Evolutionary conservation across 306 rosid species (phyloP).

Genomic region (Mimosa bimucronata): DNA sequence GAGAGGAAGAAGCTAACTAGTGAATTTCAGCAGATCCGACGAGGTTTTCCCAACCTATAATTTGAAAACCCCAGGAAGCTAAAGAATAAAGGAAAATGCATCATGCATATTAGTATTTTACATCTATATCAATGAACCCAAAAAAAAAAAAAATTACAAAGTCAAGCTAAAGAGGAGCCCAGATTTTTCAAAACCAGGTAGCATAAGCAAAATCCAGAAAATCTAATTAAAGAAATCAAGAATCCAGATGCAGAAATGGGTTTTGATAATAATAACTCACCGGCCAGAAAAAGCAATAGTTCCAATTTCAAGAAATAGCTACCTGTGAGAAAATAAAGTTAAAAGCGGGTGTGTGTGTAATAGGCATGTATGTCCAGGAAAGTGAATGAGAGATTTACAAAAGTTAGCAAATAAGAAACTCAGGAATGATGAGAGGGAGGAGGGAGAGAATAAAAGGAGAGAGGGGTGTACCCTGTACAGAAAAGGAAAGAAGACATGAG

Average conservation of each 20-base stretch:
- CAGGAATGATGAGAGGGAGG: conserved; percentile 26
- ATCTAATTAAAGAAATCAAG: background rate
- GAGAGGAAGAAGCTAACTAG: background rate
- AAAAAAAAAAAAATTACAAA: background rate
- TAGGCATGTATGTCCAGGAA: background rate
- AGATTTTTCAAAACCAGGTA: background rate
- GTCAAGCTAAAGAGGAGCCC: background rate
- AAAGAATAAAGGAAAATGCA: conserved; percentile 24
- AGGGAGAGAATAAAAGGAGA: background rate
- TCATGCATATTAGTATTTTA: conserved; percentile 9
- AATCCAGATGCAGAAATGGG: background rate
- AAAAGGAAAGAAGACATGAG: conserved; percentile 24
- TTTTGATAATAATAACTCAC: conserved; percentile 3
- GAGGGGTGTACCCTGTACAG: background rate
- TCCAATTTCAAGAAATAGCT: background rate
- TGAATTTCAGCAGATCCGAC: conserved; percentile 30
- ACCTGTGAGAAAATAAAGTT: background rate
- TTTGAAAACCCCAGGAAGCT: conserved; percentile 30
- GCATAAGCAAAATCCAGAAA: background rate
- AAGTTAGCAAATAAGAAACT: conserved; percentile 26
- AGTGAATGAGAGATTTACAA: conserved; percentile 30
- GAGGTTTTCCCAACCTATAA: background rate
- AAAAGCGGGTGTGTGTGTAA: too few species aligned
- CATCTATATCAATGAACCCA: background rate
- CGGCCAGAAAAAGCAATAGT: conserved; percentile 25